phyloP scores from a whole-genome alignment of 177 flowering plant genomes.

The Vitis hybrid region DNA sequence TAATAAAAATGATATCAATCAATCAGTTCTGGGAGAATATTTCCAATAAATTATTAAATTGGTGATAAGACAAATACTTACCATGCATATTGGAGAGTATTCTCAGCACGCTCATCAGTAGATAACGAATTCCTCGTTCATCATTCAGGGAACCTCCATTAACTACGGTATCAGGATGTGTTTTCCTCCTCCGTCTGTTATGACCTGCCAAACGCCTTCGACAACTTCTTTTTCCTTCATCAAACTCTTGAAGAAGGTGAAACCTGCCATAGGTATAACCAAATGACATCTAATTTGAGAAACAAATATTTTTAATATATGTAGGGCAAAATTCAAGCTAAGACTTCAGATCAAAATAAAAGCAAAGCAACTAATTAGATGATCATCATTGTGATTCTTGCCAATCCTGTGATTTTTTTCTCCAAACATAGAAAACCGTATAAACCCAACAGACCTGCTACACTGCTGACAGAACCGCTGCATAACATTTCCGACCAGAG shows the following conservation, averaged over 20 bases:
- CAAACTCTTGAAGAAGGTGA: conserved; percentile 68
- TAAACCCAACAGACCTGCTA: conserved; percentile 52
- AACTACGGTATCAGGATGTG: conserved; percentile 34
- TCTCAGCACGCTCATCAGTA: conserved; percentile 34
- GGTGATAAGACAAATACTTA: conserved; percentile 18
- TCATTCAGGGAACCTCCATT: conserved; percentile 29
- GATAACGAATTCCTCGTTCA: conserved; percentile 31
- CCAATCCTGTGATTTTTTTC: not conserved
- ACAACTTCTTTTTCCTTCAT: conserved; percentile 76
- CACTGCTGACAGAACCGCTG: conserved; percentile 86
- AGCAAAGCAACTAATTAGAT: not conserved
- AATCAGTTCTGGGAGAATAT: no score
- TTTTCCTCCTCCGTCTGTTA: conserved; percentile 66
- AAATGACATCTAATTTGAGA: conserved; percentile 7
- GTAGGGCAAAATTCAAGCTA: not conserved
- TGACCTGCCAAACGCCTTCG: conserved; percentile 77
- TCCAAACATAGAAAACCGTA: not conserved
- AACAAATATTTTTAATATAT: not conserved
- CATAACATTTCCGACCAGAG: conserved; percentile 54
- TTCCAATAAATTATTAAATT: no score
- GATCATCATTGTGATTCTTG: no score
- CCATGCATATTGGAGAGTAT: conserved; percentile 47
- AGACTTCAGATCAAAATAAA: not conserved
- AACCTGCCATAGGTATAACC: conserved; percentile 42
- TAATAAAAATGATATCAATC: no score